Evolutionary conservation across 164 flowering plant species (phyloP), one percentile per base, ranked within the genome.

Genomic region (Magnolia changhungtana): DNA sequence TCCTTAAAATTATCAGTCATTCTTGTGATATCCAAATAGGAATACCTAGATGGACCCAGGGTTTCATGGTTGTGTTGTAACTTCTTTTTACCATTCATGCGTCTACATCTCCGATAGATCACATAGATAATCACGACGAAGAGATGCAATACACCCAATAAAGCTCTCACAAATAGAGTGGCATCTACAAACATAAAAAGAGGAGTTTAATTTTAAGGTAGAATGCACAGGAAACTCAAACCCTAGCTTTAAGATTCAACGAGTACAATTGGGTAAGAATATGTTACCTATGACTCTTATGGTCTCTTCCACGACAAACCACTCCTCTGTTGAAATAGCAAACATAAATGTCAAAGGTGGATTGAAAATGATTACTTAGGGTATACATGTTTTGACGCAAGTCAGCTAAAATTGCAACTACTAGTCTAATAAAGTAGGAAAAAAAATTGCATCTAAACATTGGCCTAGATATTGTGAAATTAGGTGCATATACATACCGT

Each of bases 1-100:
- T 50, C 77, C 27, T 50, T 75, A 63, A 75, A 67, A 4, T 67
- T 11, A 14, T 31, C 49, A 18, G 77, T 75, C 20, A 67, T 75
- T 27, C 31, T 61, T 23, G 19, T 66, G 49, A 75, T 14, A 37
- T 75, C 72, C 16, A 64, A 59, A 68, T 75, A 72, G 23, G 77
- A 75, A 20, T 50, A 75, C 23, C 77, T 66, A 37, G 31, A 8
- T 4, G 70, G 69, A 16, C 50, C 64, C 2, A 75, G 27, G 24
- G 71, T 7, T 27, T 52, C 55, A 50, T 50, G 67, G 13, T 29
- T 72, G n/a, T 45, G 49, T 14, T 1, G 45, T 8, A 72, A 29
- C 50, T 8, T 20, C 63, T 52, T 68, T 13, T n/a, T 70, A 19
- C 24, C 55, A 21, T 19, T 13, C 24, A 0, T 7, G 51, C 16